A percentile compares a stretch with the other conserved stretches of the same genome.
phyloP scores from a whole-genome alignment of 148 eudicot species.

The Dysphania ambrosioides region DNA sequence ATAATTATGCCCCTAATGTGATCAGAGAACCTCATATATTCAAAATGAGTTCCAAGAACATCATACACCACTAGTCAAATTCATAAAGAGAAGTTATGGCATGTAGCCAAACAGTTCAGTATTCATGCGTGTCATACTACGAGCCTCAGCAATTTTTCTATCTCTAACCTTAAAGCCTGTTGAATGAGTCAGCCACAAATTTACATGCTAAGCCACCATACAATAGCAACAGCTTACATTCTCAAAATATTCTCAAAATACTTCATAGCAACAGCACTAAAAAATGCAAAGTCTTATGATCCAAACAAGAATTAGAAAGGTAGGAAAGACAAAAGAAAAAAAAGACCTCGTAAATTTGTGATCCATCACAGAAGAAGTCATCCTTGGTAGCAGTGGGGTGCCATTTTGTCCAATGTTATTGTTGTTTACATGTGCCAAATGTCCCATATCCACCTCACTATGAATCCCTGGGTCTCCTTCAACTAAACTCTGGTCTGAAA shows the following conservation, averaged over 20 bases:
- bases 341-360: slow-evolving; percentile 13
- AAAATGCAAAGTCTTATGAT: neutral
- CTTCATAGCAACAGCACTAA: neutral
- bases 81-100: neutral
- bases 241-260: neutral
- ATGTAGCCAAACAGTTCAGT: too few species aligned
- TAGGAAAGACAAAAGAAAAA: neutral
- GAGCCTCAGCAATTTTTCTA: neutral
- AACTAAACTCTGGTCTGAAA: slow-evolving; percentile 21
- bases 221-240: neutral
- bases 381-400: slow-evolving; percentile 10
- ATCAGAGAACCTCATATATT: neutral
- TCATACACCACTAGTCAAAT: neutral
- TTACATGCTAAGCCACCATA: neutral
- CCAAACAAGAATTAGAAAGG: neutral
- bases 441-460: slow-evolving; percentile 20
- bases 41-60: neutral
- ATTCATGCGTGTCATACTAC: too few species aligned
- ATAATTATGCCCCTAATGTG: neutral
- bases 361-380: slow-evolving; percentile 6
- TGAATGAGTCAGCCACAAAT: neutral
- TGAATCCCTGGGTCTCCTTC: slow-evolving; percentile 20
- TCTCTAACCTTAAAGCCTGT: neutral
- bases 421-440: slow-evolving; percentile 21
- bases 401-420: slow-evolving; percentile 29